Evolutionary conservation across 331 rosid genomes (phyloP), one percentile per base, ranked within the genome.

Genomic region (Stylosanthes scabra): DNA sequence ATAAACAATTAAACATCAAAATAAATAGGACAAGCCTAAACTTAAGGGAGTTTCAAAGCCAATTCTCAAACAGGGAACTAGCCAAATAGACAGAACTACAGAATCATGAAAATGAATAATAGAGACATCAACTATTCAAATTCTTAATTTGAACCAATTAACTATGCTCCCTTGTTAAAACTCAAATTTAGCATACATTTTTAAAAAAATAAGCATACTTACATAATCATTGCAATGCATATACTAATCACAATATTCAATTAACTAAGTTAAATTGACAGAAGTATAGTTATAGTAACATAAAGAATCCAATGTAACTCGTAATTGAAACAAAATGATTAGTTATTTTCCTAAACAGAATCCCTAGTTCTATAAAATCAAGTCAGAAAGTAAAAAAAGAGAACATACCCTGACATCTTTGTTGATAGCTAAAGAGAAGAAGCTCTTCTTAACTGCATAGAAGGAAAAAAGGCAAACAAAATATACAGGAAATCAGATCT

Each of bases 371-470:
- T 7, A 16, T 12, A 50, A n/a, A 16, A 47, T 15, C 12, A 71
- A n/a, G 27, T 2, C 28, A 15, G 31, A 11, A 42, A 67, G 62
- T 9, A 49, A 77, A 11, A 5, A 6, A 51, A 2, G 7, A 7
- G 5, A 45, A 11, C 82, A 67, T 83, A 79, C 87, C 87, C 87
- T 20, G 84, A 83, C 87, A 79, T 83, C 41, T 65, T 70, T 10
- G 74, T 41, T 47, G 52, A 70, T 60, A 5, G 15, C 10, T 3
- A 62, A 49, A 5, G 12, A 25, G 60, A 66, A 20, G 13, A 55
- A 34, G 41, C 68, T 65, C 52, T 78, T 12, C 37, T 74, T 83
- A 50, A 6, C 87, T 79, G 82, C 84, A 79, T 1, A 83, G 39
- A 66, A 13, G 61, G 65, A 6, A n/a, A n/a, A n/a, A 27, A n/a